Conservation (phyloP, 495 filamentous ascomycete genomes). For the Xylaria nigripes region DNA sequence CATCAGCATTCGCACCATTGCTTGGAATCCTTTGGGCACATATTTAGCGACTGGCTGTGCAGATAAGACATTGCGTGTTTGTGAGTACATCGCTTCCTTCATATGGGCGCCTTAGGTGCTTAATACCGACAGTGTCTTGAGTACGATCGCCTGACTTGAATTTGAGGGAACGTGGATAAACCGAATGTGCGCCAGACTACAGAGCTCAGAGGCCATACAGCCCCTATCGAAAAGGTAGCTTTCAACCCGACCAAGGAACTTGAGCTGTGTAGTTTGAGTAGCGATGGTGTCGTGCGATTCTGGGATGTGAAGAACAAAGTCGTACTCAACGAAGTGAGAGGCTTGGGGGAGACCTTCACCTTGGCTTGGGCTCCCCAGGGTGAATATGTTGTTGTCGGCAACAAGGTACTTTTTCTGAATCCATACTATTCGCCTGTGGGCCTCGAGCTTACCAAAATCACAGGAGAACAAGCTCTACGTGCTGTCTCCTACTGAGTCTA, state of each 20-base stretch:
- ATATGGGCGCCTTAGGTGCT: not conserved
- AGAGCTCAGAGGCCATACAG: constrained; percentile 73
- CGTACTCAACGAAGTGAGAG: constrained; percentile 69
- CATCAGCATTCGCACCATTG: constrained; percentile 55
- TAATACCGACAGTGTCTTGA: constrained; percentile 63
- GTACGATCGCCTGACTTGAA: constrained; percentile 17
- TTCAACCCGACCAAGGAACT: constrained; percentile 87
- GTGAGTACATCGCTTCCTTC: constrained; percentile 21
- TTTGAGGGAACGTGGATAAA: constrained; percentile 74
- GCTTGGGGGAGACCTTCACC: constrained; percentile 74
- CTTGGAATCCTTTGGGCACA: constrained; percentile 83
- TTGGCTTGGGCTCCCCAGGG: constrained; percentile 88
- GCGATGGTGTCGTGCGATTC: constrained; percentile 77
- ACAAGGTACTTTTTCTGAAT: constrained; percentile 51
- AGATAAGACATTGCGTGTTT: constrained; percentile 73
- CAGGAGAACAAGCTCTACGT: constrained; percentile 66
- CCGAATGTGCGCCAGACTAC: constrained; percentile 72
- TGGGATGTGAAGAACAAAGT: constrained; percentile 86
- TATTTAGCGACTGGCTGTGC: constrained; percentile 79
- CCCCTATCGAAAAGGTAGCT: constrained; percentile 72
- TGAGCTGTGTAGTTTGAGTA: constrained; percentile 77
- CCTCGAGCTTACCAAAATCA: not conserved
- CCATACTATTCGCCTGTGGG: constrained; percentile 4
- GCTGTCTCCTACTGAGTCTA: constrained; percentile 46
- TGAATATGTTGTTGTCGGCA: constrained; percentile 69